These are phyloP conservation scores for Alnus rubra DNA, from an alignment of 306 rosid genomes.

Conservation along the genomic window DNA sequence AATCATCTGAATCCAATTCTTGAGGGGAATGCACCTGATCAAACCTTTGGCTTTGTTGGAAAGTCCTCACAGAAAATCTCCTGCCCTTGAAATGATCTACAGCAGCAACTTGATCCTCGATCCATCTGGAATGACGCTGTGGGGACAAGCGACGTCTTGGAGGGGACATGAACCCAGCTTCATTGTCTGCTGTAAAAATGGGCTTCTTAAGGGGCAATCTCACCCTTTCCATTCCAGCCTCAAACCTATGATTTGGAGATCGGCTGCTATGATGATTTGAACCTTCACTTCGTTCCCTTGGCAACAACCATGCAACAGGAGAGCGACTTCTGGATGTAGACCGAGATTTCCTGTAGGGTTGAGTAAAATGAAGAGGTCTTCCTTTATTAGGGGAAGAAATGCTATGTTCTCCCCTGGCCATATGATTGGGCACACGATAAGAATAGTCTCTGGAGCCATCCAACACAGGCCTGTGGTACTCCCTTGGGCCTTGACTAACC, in stretches of 20 bases:
- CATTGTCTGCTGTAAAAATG: conserved; percentile 28
- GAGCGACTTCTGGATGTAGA: conserved; percentile 43
- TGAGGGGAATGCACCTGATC: conserved; percentile 24
- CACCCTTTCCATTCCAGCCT: conserved; percentile 29
- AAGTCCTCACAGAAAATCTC: conserved; percentile 28
- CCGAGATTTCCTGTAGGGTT: conserved; percentile 37
- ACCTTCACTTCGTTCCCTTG: conserved; percentile 25
- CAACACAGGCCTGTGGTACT: conserved; percentile 28
- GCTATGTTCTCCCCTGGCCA: conserved; percentile 37
- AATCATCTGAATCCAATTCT: conserved; percentile 33
- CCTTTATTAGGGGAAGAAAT: conserved; percentile 29
- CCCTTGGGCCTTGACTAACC: conserved; percentile 29
- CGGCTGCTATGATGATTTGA: conserved; percentile 32
- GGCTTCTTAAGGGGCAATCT: conserved; percentile 37
- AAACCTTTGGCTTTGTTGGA: conserved; percentile 31
- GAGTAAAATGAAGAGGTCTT: conserved; percentile 24
- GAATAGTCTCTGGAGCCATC: conserved; percentile 31
- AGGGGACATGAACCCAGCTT: conserved; percentile 27
- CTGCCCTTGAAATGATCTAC: conserved; percentile 36
- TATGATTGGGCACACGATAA: conserved; percentile 27
- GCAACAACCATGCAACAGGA: conserved; percentile 27
- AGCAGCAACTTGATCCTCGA: conserved; percentile 25
- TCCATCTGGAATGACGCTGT: conserved; percentile 32
- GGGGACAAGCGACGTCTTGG: conserved; percentile 33
- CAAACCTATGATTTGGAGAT: conserved; percentile 39